Evolutionary conservation across 129 eudicot species (phyloP), one percentile per base, ranked within the genome.

Genomic region (Ambrosia trifida): DNA sequence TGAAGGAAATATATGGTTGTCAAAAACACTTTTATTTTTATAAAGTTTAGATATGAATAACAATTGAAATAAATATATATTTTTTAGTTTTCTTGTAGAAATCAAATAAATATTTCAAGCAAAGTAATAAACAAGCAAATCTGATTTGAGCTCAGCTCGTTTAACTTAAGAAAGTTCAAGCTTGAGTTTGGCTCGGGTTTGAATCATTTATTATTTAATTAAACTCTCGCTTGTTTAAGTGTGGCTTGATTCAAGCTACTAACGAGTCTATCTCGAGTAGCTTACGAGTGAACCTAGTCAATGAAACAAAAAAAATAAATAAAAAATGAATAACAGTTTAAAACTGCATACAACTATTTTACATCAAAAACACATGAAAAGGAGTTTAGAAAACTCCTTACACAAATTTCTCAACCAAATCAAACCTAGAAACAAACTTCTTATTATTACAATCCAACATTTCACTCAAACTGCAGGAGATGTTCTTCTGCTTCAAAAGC

Each of bases 391-490:
- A 62, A 70, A 28, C 13, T 68, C 54, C 83, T 78, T 49, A 87
- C 58, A 81, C 89, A 74, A 69, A 73, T 76, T 78, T 64, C 75
- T 76, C 79, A 10, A 70, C 79, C 51, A 85, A 73, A 54, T 86
- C 87, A 82, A 90, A 95, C 79, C 87, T 95, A 72, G 85, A 64
- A 36, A 81, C 78, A 65, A 95, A 95, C 73, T 86, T 95, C 82
- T 84, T 87, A 75, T 91, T 86, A 70, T 90, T 88, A 77, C 92
- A 88, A 72, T 86, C 91, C 78, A 95, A 74, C 97, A 95, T 95
- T 63, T 95, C 99, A 72, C 93, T 87, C 86, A 95, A 83, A 79
- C 89, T 95, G 83, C 92, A 95, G 58, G 59, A 61, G 72, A 85
- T 60, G 16, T 83, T 77, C 78, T 53, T 86, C 70, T 84, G 84